A percentile compares a stretch with the other conserved stretches of the same genome.
Conservation (phyloP, 306 rosid genomes). For the Pueraria montana region DNA sequence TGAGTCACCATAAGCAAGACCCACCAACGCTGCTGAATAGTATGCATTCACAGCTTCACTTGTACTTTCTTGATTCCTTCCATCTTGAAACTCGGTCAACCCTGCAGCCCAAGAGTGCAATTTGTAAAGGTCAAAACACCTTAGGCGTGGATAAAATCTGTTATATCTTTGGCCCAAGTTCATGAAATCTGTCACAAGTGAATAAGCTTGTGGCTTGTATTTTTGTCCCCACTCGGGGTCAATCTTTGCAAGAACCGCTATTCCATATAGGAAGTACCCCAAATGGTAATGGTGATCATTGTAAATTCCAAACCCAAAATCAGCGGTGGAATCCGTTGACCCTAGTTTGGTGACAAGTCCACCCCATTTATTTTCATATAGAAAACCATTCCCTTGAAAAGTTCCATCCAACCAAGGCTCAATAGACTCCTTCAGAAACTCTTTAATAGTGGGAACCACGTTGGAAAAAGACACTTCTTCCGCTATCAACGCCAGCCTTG, state of each 20-base stretch:
- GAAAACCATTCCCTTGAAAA: constrained; percentile 81
- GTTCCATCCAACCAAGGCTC: constrained; percentile 91
- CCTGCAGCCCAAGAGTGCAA: constrained; percentile 96
- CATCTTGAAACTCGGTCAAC: constrained; percentile 79
- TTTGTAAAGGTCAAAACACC: constrained; percentile 82
- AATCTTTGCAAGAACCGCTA: constrained; percentile 84
- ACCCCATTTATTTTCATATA: constrained; percentile 79
- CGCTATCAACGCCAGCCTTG: constrained; percentile 89
- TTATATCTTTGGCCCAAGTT: constrained; percentile 61
- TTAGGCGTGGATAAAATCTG: constrained; percentile 65
- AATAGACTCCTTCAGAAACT: constrained; percentile 69
- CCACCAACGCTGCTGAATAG: constrained; percentile 83
- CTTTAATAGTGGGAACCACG: constrained; percentile 63
- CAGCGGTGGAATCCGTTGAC: constrained; percentile 67
- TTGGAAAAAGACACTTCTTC: constrained; percentile 70
- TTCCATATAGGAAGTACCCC: constrained; percentile 86
- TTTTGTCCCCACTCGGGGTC: constrained; percentile 86
- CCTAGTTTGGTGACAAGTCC: constrained; percentile 85
- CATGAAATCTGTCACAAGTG: constrained; percentile 74
- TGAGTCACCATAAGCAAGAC: constrained; percentile 79
- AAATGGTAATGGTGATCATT: constrained; percentile 93
- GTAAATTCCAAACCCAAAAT: constrained; percentile 86
- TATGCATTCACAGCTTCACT: constrained; percentile 92
- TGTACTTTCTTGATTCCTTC: constrained; percentile 90
- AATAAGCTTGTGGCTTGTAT: constrained; percentile 73